Percentiles rank a stretch among this genome's conserved stretches.
Conservation (phyloP, 441 rosid genomes). For the Arabidopsis hybrid region DNA sequence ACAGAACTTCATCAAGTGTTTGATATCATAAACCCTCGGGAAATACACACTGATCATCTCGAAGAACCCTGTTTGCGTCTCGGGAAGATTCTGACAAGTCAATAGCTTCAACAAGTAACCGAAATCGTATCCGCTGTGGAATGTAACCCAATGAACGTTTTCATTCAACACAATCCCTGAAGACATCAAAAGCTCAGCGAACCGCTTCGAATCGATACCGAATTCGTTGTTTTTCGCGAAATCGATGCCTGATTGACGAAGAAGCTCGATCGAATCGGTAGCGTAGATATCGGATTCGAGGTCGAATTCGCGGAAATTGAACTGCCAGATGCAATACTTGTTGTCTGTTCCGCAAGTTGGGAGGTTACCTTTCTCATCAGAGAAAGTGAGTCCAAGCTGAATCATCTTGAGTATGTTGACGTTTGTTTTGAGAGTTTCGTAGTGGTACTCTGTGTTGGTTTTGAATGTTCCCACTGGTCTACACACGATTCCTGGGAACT, state of each 20-base stretch:
- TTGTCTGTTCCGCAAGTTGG: constrained; percentile 66
- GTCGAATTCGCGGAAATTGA: constrained; percentile 74
- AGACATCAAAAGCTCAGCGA: constrained; percentile 68
- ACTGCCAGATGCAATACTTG: constrained; percentile 72
- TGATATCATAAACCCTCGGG: constrained; percentile 55
- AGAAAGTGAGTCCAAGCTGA: constrained; percentile 78
- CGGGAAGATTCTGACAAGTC: constrained; percentile 63
- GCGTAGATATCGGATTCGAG: constrained; percentile 61
- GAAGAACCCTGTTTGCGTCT: constrained; percentile 51
- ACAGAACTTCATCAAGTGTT: constrained; percentile 61
- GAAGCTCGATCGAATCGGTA: constrained; percentile 63
- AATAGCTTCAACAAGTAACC: constrained; percentile 69
- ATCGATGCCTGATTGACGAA: constrained; percentile 68
- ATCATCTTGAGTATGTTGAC: constrained; percentile 78
- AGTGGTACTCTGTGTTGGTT: constrained; percentile 55
- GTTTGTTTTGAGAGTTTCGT: constrained; percentile 63
- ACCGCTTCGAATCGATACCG: constrained; percentile 65
- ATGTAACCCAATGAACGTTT: constrained; percentile 74
- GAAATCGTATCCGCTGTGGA: constrained; percentile 80
- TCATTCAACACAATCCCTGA: constrained; percentile 75
- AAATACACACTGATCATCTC: constrained; percentile 50
- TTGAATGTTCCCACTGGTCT: constrained; percentile 11
- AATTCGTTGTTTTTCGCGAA: constrained; percentile 56
- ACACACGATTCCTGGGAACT: constrained; percentile 74
- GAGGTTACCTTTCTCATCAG: constrained; percentile 72